phyloP scores from a whole-genome alignment of 768 basidiomycete species.

The Strobilomyces echinocephalus region DNA sequence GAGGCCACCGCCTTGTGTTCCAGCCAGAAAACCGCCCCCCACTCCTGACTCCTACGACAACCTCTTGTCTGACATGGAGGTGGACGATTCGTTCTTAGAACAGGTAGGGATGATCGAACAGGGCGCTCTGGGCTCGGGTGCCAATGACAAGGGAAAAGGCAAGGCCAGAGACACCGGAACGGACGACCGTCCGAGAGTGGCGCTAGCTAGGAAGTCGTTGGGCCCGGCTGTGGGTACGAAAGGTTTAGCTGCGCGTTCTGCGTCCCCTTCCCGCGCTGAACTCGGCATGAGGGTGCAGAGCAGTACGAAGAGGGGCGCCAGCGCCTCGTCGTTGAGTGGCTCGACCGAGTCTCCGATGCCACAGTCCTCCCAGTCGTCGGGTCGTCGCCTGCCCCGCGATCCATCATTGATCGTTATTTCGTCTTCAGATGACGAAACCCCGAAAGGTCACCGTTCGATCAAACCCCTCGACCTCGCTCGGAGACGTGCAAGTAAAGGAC shows the following conservation, averaged over 20 bases:
- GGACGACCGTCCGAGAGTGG: background rate
- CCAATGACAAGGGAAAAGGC: conserved; percentile 19
- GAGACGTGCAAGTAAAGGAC: conserved; percentile 6
- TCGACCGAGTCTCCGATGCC: conserved; percentile 12
- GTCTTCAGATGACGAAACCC: conserved; percentile 18
- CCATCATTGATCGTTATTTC: conserved; percentile 22
- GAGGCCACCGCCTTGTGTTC: background rate
- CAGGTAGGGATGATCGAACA: conserved; percentile 30
- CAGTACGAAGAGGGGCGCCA: conserved; percentile 3
- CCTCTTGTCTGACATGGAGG: conserved; percentile 32
- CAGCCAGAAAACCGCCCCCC: conserved; percentile 9
- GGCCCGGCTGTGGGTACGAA: conserved; percentile 17
- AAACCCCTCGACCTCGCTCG: conserved; percentile 3
- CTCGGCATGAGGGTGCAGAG: conserved; percentile 9
- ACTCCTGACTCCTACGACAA: conserved; percentile 31
- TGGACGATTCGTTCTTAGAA: conserved; percentile 39
- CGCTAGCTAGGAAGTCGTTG: conserved; percentile 1
- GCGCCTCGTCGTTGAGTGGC: conserved; percentile 13
- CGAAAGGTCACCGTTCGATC: background rate
- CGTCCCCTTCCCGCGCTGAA: conserved; percentile 14
- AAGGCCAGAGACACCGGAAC: conserved; percentile 12
- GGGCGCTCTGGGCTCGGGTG: conserved; percentile 9
- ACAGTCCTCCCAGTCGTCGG: conserved; percentile 16
- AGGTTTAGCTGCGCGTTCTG: conserved; percentile 3
- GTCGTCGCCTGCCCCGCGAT: conserved; percentile 14